Conservation (phyloP, 345 rosid species). For the Garcia nutans region DNA sequence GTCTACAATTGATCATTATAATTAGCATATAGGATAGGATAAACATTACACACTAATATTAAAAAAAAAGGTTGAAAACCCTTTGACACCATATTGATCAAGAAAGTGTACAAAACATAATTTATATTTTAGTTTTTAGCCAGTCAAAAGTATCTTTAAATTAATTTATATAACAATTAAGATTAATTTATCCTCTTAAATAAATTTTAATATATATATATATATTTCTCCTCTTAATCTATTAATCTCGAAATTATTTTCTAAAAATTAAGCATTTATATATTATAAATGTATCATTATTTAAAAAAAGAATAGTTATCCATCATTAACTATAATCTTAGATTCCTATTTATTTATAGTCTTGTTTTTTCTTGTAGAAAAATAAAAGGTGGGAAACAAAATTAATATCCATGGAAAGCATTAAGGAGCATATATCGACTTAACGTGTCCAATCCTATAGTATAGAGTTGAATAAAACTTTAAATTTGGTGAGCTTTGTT, state of each 20-base stretch:
- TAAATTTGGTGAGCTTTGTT: constrained; percentile 11
- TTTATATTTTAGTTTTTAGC: constrained; percentile 3
- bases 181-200: too few species aligned
- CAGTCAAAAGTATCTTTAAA: too few species aligned
- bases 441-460: constrained; percentile 36
- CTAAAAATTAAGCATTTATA: too few species aligned
- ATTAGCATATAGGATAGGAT: constrained; percentile 36
- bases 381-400: neutral
- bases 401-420: constrained; percentile 15
- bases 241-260: too few species aligned
- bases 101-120: constrained; percentile 20
- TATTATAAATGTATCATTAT: neutral
- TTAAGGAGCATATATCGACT: constrained; percentile 24
- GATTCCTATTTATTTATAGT: too few species aligned
- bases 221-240: too few species aligned
- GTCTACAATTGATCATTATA: constrained; percentile 9
- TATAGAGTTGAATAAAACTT: constrained; percentile 10
- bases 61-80: constrained; percentile 10
- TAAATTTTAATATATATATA: too few species aligned
- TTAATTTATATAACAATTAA: too few species aligned
- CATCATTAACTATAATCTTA: constrained; percentile 19
- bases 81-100: constrained; percentile 37
- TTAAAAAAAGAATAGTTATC: constrained; percentile 26
- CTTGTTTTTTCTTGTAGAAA: neutral
- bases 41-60: constrained; percentile 17